phyloP scores from a whole-genome alignment of 176 grass and related monocot genomes.

The Tuctoria greenei region DNA sequence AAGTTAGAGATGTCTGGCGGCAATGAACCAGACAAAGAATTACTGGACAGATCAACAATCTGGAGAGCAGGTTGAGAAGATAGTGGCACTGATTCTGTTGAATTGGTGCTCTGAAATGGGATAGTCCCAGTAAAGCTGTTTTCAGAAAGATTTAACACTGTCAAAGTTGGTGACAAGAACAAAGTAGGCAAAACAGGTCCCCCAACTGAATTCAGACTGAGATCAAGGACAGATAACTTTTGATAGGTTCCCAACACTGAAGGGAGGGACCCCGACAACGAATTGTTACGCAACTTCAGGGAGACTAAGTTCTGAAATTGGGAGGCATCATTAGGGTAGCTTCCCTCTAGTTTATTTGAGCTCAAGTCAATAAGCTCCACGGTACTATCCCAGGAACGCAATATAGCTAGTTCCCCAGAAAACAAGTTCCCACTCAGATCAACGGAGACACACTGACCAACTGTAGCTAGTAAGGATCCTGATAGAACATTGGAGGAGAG shows the following conservation, averaged over 20 bases:
- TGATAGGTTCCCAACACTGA: slow-evolving; percentile 78
- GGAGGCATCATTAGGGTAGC: slow-evolving; percentile 70
- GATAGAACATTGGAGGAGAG: slow-evolving; percentile 82
- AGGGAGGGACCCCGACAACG: slow-evolving; percentile 69
- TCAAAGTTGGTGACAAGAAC: slow-evolving; percentile 65
- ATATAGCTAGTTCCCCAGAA: slow-evolving; percentile 60
- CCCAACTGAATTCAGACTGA: slow-evolving; percentile 72
- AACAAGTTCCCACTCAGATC: slow-evolving; percentile 82
- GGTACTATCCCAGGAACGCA: slow-evolving; percentile 65
- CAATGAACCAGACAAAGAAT: slow-evolving; percentile 67
- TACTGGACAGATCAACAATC: slow-evolving; percentile 81
- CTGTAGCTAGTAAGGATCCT: slow-evolving; percentile 65
- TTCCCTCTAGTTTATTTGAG: slow-evolving; percentile 78
- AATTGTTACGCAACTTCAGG: slow-evolving; percentile 80
- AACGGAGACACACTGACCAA: slow-evolving; percentile 57
- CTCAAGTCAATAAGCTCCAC: slow-evolving; percentile 83
- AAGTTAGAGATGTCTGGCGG: slow-evolving; percentile 82
- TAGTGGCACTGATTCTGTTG: slow-evolving; percentile 64
- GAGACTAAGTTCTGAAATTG: slow-evolving; percentile 75
- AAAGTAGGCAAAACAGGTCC: slow-evolving; percentile 74
- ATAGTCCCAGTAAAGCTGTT: slow-evolving; percentile 80
- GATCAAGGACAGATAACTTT: slow-evolving; percentile 70
- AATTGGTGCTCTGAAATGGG: slow-evolving; percentile 71
- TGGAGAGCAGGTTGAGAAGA: slow-evolving; percentile 62
- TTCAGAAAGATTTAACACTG: slow-evolving; percentile 71